Evolutionary conservation across 129 eudicot genomes (phyloP).

Genomic region (Kitagawia praeruptora): DNA sequence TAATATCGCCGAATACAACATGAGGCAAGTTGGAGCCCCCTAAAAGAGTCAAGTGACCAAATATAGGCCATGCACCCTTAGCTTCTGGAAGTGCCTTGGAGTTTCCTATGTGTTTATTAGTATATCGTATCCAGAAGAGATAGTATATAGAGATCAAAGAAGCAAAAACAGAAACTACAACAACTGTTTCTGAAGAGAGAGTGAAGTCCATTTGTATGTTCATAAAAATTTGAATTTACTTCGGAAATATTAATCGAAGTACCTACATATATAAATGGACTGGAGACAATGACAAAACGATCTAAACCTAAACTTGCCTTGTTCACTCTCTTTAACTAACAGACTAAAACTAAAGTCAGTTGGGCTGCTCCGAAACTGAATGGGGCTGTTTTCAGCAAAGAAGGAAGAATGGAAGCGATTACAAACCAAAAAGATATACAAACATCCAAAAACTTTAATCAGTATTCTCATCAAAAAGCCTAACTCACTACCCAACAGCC

Average conservation of each 20-base stretch:
- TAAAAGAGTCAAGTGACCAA: slow-evolving; percentile 29
- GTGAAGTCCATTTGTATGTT: background rate
- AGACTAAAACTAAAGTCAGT: background rate
- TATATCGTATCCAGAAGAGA: background rate
- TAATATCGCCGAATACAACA: background rate
- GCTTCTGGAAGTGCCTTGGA: slow-evolving; percentile 15
- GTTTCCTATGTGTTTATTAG: background rate
- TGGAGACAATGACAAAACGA: background rate
- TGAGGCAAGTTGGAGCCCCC: slow-evolving; percentile 22
- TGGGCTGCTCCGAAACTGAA: background rate
- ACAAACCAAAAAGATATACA: background rate
- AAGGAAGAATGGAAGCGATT: no score
- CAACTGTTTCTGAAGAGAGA: background rate
- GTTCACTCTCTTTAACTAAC: background rate
- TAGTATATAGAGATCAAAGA: background rate
- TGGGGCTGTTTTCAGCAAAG: background rate
- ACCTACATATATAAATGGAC: background rate
- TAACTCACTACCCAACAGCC: background rate
- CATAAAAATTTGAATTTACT: background rate
- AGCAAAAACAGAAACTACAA: background rate
- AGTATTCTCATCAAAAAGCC: background rate
- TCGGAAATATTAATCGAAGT: background rate
- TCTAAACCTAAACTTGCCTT: background rate
- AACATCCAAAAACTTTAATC: background rate
- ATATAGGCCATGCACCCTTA: slow-evolving; percentile 32